phyloP scores from a whole-genome alignment of 225 moss, liverwort and hornwort species.

The Rhytidiadelphus loreus region DNA sequence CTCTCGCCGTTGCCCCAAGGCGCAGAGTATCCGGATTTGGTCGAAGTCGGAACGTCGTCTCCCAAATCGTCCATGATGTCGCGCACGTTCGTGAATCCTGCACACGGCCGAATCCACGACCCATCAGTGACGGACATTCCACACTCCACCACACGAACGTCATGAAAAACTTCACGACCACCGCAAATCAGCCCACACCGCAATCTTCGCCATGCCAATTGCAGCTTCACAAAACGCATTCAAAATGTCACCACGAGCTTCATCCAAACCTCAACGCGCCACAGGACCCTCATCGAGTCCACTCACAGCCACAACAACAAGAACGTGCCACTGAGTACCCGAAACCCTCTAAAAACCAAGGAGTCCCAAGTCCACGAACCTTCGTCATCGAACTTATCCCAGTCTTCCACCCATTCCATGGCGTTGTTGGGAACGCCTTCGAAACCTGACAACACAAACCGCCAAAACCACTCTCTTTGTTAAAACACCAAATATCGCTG shows the following conservation, averaged over 20 bases:
- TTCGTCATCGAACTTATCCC: constrained; percentile 95
- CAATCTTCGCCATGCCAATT: neutral
- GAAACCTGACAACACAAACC: constrained; percentile 46
- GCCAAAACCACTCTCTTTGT: neutral
- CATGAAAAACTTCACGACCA: neutral
- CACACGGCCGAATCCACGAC: neutral
- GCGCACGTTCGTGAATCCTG: constrained; percentile 76
- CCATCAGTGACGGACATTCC: neutral
- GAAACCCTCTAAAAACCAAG: neutral
- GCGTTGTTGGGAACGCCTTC: constrained; percentile 86
- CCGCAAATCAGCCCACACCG: neutral
- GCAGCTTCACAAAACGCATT: neutral
- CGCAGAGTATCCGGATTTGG: constrained; percentile 13
- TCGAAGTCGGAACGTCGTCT: constrained; percentile 22
- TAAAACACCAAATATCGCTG: neutral
- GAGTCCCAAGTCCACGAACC: constrained; percentile 24
- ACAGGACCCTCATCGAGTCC: neutral
- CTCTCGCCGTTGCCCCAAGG: constrained; percentile 69
- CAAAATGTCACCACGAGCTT: neutral
- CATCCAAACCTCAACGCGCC: neutral
- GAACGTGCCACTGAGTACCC: neutral
- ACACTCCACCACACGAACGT: neutral
- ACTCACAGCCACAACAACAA: neutral
- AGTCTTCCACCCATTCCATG: constrained; percentile 95
- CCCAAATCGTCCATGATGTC: constrained; percentile 78